Evolutionary conservation across 805 yeast species (phyloP), one percentile per base, ranked within the genome.

Genomic region (Candida andamanensis): DNA sequence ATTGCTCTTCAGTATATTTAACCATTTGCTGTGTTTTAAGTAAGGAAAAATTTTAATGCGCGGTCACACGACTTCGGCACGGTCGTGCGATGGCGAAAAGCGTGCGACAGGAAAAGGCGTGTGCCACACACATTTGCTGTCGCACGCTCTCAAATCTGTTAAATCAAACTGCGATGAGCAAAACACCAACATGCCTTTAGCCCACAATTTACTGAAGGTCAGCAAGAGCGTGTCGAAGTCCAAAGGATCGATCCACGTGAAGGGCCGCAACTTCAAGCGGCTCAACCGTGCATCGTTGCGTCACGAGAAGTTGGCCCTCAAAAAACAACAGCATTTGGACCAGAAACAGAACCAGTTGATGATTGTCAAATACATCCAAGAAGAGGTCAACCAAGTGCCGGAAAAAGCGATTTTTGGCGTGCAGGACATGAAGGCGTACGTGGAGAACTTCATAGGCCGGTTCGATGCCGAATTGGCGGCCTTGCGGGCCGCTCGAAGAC

Each of bases 181-280:
- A 14, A 10, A 30, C 15, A 5, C 6, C 23, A 19, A n/a, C 12
- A 80, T 81, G 89, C 86, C 86, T 11, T 58, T 79, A 39, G 80
- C 76, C 12, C 84, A 82, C 48, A 76, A 76, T 39, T 63, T 85
- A 32, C 55, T 66, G 15, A 84, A 83, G 47, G 81, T 85, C 21
- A 67, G 73, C 42, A 80, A 80, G 58, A 67, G 70, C 43, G 58
- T 78, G 34, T 62, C 73, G 36, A 70, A 70, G 46, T 63, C 74
- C 38, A 74, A 72, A 24, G 75, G 72, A 26, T 64, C 73, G 23
- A 62, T 83, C 44, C 97, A 90, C 53, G 92, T 95, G 15, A 81
- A 80, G 49, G 95, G 97, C 7, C 73, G 96, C 33, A 90, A 87
- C 56, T 82, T 86, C 56, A 81, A 81, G 56, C 85, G 82, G 52